Base-by-base conservation (phyloP, 371 early-diverging fungal species). In the Mucor indicus region DNA sequence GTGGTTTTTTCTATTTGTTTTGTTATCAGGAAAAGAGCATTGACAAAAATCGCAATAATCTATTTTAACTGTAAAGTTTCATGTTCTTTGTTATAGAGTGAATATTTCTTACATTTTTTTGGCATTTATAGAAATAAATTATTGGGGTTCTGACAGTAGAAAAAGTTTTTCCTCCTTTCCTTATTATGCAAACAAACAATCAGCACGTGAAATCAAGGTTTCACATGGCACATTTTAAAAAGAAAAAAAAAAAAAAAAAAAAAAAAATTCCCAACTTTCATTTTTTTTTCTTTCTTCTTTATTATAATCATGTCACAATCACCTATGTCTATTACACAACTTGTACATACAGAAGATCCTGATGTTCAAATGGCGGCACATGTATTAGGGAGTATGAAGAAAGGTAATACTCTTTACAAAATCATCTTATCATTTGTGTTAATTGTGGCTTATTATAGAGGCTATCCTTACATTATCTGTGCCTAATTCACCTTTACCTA, bases 331-430 rank as follows among this genome's bases (percentile, higher is more conserved):
- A 67, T 72, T 38, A 55, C 51, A 17, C 63, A 67, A 44, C 55
- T 72, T 5, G 48, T 58, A 2, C 49, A 64, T 48, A 42, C 46
- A 8, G 39, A 58, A 20, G 84, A 81, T 47, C 64, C 76, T 20
- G 84, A 75, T 38, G 82, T 81, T n/a, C 78, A 74, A 57, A 41
- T 81, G 27, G 85, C 86, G 19, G 88, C 83, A 15, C 83, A 85
- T 56, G 81, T 72, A 16, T 62, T 88, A n/a, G 85, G 81, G 3
- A 77, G 76, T 42, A 72, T 88, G 70, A 47, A 72, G 62, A 41
- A 55, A 51, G 37, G 33, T 53, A 33, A n/a, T 31, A 44, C 17
- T 30, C 19, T 30, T 20, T n/a, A n/a, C n/a, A n/a, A n/a, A n/a
- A n/a, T n/a, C n/a, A n/a, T n/a, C n/a, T n/a, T n/a, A n/a, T n/a